phyloP scores from a whole-genome alignment of 108 stramenopile species.

The Pseudonitzschia multiseries region DNA sequence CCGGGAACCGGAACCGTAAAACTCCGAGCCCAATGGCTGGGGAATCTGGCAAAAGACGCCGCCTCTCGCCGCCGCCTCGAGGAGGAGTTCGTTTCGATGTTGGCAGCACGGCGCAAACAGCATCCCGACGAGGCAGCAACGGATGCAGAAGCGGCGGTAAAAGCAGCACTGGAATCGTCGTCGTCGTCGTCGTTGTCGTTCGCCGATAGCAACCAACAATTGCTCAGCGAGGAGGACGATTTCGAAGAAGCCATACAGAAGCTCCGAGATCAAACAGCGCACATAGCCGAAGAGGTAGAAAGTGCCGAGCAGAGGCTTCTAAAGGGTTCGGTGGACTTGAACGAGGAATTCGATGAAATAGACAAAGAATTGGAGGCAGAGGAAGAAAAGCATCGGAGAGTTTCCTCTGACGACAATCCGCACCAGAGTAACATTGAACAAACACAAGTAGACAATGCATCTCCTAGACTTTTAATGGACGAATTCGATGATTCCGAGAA shows the following conservation, averaged over 20 bases:
- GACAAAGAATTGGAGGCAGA: background rate
- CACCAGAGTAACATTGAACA: no score
- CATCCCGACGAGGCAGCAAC: slow-evolving; percentile 5
- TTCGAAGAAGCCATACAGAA: background rate
- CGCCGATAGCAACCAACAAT: background rate
- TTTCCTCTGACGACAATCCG: background rate
- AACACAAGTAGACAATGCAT: background rate
- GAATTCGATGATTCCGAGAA: background rate
- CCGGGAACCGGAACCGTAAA: slow-evolving; percentile 1
- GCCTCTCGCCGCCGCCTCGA: slow-evolving; percentile 13
- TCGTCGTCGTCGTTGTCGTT: background rate
- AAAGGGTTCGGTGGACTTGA: background rate
- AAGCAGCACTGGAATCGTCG: background rate
- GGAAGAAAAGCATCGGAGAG: background rate
- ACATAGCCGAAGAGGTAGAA: background rate
- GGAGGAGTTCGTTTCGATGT: background rate
- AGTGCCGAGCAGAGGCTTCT: background rate
- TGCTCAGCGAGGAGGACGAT: background rate
- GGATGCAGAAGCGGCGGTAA: slow-evolving; percentile 9
- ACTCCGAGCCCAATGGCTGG: slow-evolving; percentile 14
- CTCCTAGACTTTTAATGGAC: background rate
- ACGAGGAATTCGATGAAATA: background rate
- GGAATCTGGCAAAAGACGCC: slow-evolving; percentile 10
- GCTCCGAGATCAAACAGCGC: background rate
- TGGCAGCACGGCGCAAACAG: background rate